Conservation (phyloP, 768 basidiomycete genomes). For the Leccinum disarticulatum region DNA sequence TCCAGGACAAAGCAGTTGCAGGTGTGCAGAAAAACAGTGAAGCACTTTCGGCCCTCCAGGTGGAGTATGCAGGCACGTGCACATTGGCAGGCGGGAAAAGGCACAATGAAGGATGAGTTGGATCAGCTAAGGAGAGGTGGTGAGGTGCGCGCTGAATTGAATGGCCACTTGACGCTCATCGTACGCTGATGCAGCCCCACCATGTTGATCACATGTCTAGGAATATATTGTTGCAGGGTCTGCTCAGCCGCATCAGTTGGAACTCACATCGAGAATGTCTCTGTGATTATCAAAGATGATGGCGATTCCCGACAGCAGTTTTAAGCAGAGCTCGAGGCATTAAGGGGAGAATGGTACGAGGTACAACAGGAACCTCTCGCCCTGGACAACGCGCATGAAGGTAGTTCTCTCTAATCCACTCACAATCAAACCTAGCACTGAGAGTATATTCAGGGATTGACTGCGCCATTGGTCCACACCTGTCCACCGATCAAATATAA, state of each 20-base stretch:
- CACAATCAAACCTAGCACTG: neutral
- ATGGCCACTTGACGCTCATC: conserved; percentile 41
- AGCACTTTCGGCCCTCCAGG: conserved; percentile 39
- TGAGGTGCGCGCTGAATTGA: conserved; percentile 48
- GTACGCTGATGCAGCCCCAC: conserved; percentile 28
- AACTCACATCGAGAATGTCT: conserved; percentile 49
- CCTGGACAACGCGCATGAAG: conserved; percentile 26
- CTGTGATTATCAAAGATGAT: conserved; percentile 43
- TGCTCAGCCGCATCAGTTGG: conserved; percentile 45
- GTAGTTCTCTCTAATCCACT: neutral
- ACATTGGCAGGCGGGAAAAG: too few species aligned
- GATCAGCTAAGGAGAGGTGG: conserved; percentile 41
- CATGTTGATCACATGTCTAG: conserved; percentile 50
- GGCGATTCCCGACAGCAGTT: conserved; percentile 45
- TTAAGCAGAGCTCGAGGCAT: conserved; percentile 56
- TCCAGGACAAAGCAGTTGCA: conserved; percentile 31
- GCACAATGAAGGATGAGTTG: conserved; percentile 47
- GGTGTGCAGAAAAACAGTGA: conserved; percentile 44
- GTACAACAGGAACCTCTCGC: conserved; percentile 41
- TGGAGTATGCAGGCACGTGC: conserved; percentile 43
- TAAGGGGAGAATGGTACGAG: conserved; percentile 51
- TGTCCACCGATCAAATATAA: conserved; percentile 32
- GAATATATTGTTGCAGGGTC: conserved; percentile 48
- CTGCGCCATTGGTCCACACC: conserved; percentile 19
- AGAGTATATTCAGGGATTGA: conserved; percentile 25